Conservation (phyloP, 1,139 yeast genomes). For the Magnusiomyces sp. region DNA sequence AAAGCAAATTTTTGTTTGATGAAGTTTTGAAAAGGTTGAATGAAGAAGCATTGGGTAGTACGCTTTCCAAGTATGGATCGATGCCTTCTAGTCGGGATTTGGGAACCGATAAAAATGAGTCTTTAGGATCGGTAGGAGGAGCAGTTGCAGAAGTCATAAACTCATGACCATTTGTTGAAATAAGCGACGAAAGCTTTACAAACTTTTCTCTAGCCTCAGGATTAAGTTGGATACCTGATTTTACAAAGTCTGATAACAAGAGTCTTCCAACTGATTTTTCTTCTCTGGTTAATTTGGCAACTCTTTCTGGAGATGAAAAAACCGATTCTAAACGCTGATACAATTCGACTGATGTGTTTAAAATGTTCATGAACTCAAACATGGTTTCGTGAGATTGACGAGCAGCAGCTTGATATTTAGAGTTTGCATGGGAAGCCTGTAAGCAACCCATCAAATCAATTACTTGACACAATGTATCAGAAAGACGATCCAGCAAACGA, state of each 20-base stretch:
- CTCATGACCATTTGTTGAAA: slow-evolving; percentile 74
- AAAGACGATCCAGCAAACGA: slow-evolving; percentile 66
- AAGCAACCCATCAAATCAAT: slow-evolving; percentile 92
- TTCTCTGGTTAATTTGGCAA: slow-evolving; percentile 46
- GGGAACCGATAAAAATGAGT: slow-evolving; percentile 28
- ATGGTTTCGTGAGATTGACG: slow-evolving; percentile 80
- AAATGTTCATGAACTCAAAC: slow-evolving; percentile 89
- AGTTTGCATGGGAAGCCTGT: slow-evolving; percentile 77
- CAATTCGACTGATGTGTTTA: slow-evolving; percentile 76
- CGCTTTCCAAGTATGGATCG: slow-evolving; percentile 29
- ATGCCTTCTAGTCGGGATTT: slow-evolving; percentile 32
- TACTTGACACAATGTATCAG: slow-evolving; percentile 84
- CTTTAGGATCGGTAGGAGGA: slow-evolving; percentile 34
- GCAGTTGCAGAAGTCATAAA: slow-evolving; percentile 49
- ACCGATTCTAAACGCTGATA: slow-evolving; percentile 52
- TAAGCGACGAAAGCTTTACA: slow-evolving; percentile 70
- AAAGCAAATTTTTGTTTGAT: slow-evolving; percentile 30
- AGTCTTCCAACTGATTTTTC: slow-evolving; percentile 78
- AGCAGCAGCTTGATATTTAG: slow-evolving; percentile 62
- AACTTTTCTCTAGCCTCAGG: slow-evolving; percentile 58
- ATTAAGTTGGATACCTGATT: slow-evolving; percentile 80
- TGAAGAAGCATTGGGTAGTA: slow-evolving; percentile 14
- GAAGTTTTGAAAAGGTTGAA: slow-evolving; percentile 2
- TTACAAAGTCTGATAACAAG: slow-evolving; percentile 74
- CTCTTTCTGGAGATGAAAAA: slow-evolving; percentile 39